These are phyloP conservation scores for Fusarium compactum DNA, from an alignment of 2,329 filamentous ascomycete species.

Conservation along the genomic window DNA sequence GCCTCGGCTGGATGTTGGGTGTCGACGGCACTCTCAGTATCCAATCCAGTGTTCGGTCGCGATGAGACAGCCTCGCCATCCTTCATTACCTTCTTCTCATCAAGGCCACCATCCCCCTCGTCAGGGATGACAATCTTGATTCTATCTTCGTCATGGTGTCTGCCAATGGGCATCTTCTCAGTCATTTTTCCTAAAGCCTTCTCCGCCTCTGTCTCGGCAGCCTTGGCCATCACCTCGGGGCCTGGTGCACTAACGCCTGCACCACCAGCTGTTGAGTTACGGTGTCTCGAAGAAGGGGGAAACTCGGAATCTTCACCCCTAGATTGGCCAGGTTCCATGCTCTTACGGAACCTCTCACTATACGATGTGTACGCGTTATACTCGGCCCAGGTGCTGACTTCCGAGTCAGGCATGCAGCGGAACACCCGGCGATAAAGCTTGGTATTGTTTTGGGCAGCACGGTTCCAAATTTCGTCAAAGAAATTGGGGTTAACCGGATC, in stretches of 20 bases:
- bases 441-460: slow-evolving; percentile 92
- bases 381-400: slow-evolving; percentile 92
- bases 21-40: slow-evolving; percentile 45
- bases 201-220: slow-evolving; percentile 49
- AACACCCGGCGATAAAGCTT: slow-evolving; percentile 94
- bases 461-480: slow-evolving; percentile 88
- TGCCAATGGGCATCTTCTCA: slow-evolving; percentile 41
- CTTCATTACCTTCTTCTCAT: slow-evolving; percentile 59
- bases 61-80: slow-evolving; percentile 35
- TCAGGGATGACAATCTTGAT: slow-evolving; percentile 51
- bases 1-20: slow-evolving; percentile 51
- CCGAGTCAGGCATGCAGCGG: slow-evolving; percentile 95
- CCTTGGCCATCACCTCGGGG: slow-evolving; percentile 54
- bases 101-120: slow-evolving; percentile 46
- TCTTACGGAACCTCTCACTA: slow-evolving; percentile 79
- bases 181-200: slow-evolving; percentile 51
- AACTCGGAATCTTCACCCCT: slow-evolving; percentile 64
- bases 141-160: slow-evolving; percentile 47
- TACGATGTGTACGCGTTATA: slow-evolving; percentile 89
- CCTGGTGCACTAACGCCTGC: slow-evolving; percentile 60
- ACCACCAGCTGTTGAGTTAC: slow-evolving; percentile 51
- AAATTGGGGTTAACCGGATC: slow-evolving; percentile 88
- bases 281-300: slow-evolving; percentile 53
- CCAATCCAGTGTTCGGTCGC: slow-evolving; percentile 33
- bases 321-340: slow-evolving; percentile 66